These are phyloP conservation scores for Stevia rebaudiana DNA, from an alignment of 140 eudicot species.

Conservation along the genomic window DNA sequence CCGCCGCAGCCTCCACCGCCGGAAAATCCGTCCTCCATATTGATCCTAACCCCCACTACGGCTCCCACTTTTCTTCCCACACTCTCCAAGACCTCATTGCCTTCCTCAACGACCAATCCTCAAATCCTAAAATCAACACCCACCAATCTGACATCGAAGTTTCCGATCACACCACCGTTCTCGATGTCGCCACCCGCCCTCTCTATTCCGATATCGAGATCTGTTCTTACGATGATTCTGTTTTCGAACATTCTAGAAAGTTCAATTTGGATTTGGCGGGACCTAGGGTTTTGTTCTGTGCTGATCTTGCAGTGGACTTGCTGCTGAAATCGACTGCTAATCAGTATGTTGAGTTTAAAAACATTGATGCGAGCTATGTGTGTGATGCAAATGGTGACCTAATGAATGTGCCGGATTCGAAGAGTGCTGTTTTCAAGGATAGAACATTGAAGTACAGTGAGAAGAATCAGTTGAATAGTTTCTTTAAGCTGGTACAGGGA, in stretches of 20 bases:
- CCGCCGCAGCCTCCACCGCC: slow-evolving; percentile 89
- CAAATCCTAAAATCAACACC: slow-evolving; percentile 11
- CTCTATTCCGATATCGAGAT: slow-evolving; percentile 49
- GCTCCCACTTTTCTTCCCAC: slow-evolving; percentile 72
- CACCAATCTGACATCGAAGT: slow-evolving; percentile 1
- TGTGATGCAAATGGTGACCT: slow-evolving; percentile 41
- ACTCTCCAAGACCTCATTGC: slow-evolving; percentile 53
- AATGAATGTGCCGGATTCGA: slow-evolving; percentile 73
- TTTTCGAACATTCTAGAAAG: slow-evolving; percentile 32
- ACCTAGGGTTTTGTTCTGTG: slow-evolving; percentile 86
- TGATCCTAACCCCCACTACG: slow-evolving; percentile 81
- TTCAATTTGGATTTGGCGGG: slow-evolving; percentile 62
- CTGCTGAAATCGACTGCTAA: slow-evolving; percentile 54
- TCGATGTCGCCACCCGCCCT: slow-evolving; percentile 37
- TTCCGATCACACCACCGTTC: slow-evolving; percentile 15
- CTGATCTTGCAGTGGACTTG: slow-evolving; percentile 61
- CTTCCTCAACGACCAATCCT: slow-evolving; percentile 43
- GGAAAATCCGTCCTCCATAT: slow-evolving; percentile 85
- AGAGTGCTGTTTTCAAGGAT: slow-evolving; percentile 77
- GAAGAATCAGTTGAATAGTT: slow-evolving; percentile 75
- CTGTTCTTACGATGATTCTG: slow-evolving; percentile 27
- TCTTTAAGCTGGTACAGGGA: slow-evolving; percentile 74
- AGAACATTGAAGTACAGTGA: slow-evolving; percentile 40
- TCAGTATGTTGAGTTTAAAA: slow-evolving; percentile 87
- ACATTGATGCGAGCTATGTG: slow-evolving; percentile 55